Evolutionary conservation across 495 filamentous ascomycete species (phyloP).

Genomic region (Penicillium soppii): DNA sequence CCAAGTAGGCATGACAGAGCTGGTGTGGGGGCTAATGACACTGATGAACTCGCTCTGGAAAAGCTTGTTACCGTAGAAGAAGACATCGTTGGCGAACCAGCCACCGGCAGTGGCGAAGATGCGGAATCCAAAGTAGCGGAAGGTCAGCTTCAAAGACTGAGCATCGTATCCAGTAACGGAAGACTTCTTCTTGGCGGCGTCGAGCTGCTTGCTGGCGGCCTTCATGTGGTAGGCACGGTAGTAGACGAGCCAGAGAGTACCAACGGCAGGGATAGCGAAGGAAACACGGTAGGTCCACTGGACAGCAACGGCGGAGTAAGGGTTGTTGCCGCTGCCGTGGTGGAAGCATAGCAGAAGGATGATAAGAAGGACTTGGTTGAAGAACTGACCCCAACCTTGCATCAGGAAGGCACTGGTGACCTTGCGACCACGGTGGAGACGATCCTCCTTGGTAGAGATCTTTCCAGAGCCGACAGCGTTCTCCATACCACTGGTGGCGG

Average conservation of each 20-base stretch:
- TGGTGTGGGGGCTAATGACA: conserved; percentile 60
- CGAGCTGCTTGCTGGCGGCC: conserved; percentile 67
- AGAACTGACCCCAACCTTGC: conserved; percentile 94
- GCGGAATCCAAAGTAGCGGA: conserved; percentile 77
- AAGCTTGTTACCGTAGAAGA: conserved; percentile 98
- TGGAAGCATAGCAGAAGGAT: conserved; percentile 79
- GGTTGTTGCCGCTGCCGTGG: conserved; percentile 65
- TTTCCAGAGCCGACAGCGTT: conserved; percentile 81
- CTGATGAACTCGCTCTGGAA: conserved; percentile 86
- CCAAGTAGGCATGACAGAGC: conserved; percentile 78
- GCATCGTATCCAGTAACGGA: conserved; percentile 86
- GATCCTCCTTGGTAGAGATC: conserved; percentile 83
- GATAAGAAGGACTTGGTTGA: conserved; percentile 85
- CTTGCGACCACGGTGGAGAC: conserved; percentile 88
- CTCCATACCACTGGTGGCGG: conserved; percentile 93
- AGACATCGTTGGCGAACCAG: conserved; percentile 92
- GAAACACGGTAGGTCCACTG: conserved; percentile 87
- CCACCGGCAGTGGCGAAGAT: conserved; percentile 78
- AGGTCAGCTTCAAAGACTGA: conserved; percentile 71
- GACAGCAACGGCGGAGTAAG: conserved; percentile 66
- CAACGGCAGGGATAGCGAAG: conserved; percentile 80
- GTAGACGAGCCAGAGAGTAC: conserved; percentile 89
- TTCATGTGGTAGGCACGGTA: conserved; percentile 90
- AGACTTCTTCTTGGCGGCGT: conserved; percentile 75
- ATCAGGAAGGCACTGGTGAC: conserved; percentile 92